Evolutionary conservation across 108 stramenopile species (phyloP), one percentile per base, ranked within the genome.

Genomic region (Bacterosira constricta): DNA sequence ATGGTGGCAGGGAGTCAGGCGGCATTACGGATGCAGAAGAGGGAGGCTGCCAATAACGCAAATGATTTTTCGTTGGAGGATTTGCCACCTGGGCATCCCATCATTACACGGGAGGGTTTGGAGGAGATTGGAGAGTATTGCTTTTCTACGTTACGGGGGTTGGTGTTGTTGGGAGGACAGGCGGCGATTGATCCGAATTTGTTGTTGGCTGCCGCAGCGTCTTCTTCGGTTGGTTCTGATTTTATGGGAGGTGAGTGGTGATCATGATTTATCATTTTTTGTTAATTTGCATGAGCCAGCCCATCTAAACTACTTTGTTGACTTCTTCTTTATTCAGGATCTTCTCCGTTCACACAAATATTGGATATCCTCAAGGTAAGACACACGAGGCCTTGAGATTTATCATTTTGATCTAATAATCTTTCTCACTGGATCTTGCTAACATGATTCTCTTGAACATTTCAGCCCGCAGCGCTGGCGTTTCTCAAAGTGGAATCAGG

Each of bases 21-120:
- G 73, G 73, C 70, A 27, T 52, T 63, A 39, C n/a, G 79, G 57
- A 76, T 69, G 79, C 31, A 73, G 32, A 74, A 79, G 75, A 56
- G 63, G 59, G 66, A 67, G 61, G 31, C 15, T 11, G 23, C 32
- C 9, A 13, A 58, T 46, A 34, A 85, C 60, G 73, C 69, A 7
- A 88, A 90, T 20, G 91, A 92, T 62, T 96, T 96, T 70, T 88
- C 89, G 6, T 63, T 96, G 25, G 91, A 96, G 41, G 92, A 93
- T 67, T 64, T 96, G 2, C 95, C 95, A 20, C 83, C 76, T n/a
- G 95, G 95, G 69, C 92, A 96, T 75, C 92, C 92, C 13, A 75
- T 91, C 50, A 96, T 96, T 71, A 96, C 90, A 51, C 80, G 92
- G 23, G 89, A 92, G 69, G 77, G 83, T 21, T 72, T 96, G 47